These are phyloP conservation scores for Phytophthora niederhauseri DNA, from an alignment of 352 stramenopile species.

Conservation along the genomic window DNA sequence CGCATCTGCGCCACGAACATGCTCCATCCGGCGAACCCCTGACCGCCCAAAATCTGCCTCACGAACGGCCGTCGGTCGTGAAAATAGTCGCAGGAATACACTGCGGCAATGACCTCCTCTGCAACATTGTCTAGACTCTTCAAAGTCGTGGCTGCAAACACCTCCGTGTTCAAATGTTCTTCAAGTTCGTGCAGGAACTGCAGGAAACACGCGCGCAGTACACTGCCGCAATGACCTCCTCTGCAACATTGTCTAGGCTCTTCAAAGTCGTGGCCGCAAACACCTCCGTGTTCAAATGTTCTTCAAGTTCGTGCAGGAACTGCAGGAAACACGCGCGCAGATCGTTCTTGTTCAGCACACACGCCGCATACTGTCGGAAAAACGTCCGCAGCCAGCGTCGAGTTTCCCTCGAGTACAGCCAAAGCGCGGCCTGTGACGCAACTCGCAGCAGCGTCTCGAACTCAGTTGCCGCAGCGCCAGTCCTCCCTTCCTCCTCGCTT, in stretches of 20 bases:
- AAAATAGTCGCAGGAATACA: constrained; percentile 64
- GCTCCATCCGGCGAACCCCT: constrained; percentile 61
- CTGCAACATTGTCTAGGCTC: constrained; percentile 52
- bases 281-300: constrained; percentile 53
- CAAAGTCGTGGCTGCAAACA: constrained; percentile 49
- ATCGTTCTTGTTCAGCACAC: constrained; percentile 45
- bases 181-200: constrained; percentile 50
- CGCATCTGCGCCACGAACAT: constrained; percentile 70
- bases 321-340: constrained; percentile 54
- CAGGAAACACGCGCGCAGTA: constrained; percentile 75
- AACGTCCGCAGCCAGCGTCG: constrained; percentile 51
- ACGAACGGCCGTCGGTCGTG: constrained; percentile 48
- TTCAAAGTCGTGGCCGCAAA: constrained; percentile 43
- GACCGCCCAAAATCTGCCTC: constrained; percentile 53
- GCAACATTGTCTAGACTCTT: constrained; percentile 49
- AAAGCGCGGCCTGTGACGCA: constrained; percentile 45
- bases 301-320: constrained; percentile 51
- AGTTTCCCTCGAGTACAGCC: constrained; percentile 59
- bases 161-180: constrained; percentile 48
- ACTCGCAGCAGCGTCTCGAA: constrained; percentile 50
- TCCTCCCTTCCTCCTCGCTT: constrained; percentile 1
- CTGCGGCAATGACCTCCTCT: constrained; percentile 65
- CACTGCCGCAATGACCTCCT: constrained; percentile 68
- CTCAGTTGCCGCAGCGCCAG: constrained; percentile 30
- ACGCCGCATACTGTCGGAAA: constrained; percentile 39